Base-by-base conservation (phyloP, 2,329 filamentous ascomycete species). In the Neonectria coccinea region DNA sequence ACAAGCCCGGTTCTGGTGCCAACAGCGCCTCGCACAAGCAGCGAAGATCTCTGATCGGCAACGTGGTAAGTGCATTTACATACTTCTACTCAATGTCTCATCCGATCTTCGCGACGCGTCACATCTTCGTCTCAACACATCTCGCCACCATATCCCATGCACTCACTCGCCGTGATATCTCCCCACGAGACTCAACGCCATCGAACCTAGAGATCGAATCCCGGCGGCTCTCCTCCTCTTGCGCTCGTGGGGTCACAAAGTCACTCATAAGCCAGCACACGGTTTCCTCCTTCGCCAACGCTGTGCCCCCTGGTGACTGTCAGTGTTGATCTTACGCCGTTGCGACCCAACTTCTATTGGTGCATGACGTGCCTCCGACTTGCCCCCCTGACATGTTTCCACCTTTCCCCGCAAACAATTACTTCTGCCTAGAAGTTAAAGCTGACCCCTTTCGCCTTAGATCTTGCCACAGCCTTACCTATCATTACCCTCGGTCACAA, bases 391-490 rank as follows among this genome's bases (percentile, higher is more conserved):
- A 62, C 67, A 41, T 45, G 44, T 52, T 50, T 22, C 41, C 57
- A 52, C 54, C 22, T 51, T 73, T 73, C 71, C 71, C 71, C 71
- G 70, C 72, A 73, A 69, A 68, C 66, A 59, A 25, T 62, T 61
- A 58, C 62, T 64, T 72, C 67, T 70, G 59, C 69, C 61, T 69
- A 62, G 64, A 58, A 65, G 67, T 62, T 57, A 63, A 70, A 73
- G 65, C 71, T 73, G 70, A 73, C 67, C 62, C 67, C 66, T 64
- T 66, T 72, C 70, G 61, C 71, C 64, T 67, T 60, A 62, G 65
- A 67, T 64, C 61, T 65, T 68, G 61, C 66, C 56, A 62, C 66
- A 41, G 29, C 39, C 51, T 44, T 45, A 53, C 47, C n/a, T 18
- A n/a, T n/a, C 31, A 25, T 51, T 60, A 41, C 67, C 59, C 47